phyloP scores from a whole-genome alignment of 2,329 filamentous ascomycete genomes.

The Colletotrichum sublineola region DNA sequence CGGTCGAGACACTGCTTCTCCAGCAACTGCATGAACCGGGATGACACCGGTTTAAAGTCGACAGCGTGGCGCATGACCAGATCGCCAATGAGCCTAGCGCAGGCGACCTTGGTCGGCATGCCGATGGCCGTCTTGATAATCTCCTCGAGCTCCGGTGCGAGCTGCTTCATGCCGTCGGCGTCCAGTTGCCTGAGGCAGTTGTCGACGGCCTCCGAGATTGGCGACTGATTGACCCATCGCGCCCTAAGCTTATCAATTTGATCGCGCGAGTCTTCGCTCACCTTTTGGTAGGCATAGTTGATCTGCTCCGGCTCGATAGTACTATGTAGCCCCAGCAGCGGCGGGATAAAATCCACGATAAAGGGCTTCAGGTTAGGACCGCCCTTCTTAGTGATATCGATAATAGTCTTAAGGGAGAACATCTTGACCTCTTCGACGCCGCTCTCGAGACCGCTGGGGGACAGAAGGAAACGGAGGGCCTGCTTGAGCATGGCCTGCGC shows the following conservation, averaged over 20 bases:
- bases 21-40: conserved; percentile 81
- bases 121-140: conserved; percentile 90
- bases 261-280: conserved; percentile 87
- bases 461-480: conserved; percentile 90
- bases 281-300: conserved; percentile 93
- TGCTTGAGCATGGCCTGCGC: conserved; percentile 85
- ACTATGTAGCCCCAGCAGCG: conserved; percentile 84
- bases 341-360: conserved; percentile 84
- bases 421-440: conserved; percentile 87
- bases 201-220: conserved; percentile 93
- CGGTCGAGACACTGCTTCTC: conserved; percentile 88
- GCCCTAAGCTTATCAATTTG: conserved; percentile 91
- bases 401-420: conserved; percentile 85
- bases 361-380: conserved; percentile 84
- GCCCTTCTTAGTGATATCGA: conserved; percentile 91
- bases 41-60: conserved; percentile 81
- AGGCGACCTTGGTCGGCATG: conserved; percentile 94
- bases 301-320: conserved; percentile 90
- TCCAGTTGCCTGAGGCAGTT: conserved; percentile 89
- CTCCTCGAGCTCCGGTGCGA: conserved; percentile 79
- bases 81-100: conserved; percentile 85
- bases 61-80: conserved; percentile 84
- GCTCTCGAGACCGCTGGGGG: conserved; percentile 89
- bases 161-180: conserved; percentile 78
- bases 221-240: conserved; percentile 84